Percentiles rank a stretch among this genome's conserved stretches.
These are phyloP conservation scores for Apiotrichum gracile DNA, from an alignment of 1,284 basidiomycete species.

Conservation along the genomic window DNA sequence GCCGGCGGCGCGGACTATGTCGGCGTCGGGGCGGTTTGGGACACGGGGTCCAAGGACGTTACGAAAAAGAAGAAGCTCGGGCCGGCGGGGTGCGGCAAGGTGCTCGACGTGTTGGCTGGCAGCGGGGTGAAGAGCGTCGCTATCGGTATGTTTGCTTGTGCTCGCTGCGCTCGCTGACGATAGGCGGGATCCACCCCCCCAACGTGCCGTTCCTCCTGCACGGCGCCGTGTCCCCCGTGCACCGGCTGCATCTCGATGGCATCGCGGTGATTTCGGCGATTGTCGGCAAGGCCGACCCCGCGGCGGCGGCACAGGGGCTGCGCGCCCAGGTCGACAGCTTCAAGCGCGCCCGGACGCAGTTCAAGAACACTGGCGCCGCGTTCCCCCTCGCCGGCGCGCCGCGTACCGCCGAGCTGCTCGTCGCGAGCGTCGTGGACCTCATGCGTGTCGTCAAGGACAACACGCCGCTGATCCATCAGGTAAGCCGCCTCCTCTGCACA, in stretches of 20 bases:
- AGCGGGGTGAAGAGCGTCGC: slow-evolving; percentile 65
- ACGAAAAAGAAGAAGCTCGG: slow-evolving; percentile 55
- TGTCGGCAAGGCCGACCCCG: slow-evolving; percentile 62
- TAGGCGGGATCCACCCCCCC: slow-evolving; percentile 73
- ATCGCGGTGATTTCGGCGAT: slow-evolving; percentile 90
- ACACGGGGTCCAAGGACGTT: slow-evolving; percentile 65
- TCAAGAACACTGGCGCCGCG: slow-evolving; percentile 10
- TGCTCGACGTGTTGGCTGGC: slow-evolving; percentile 61
- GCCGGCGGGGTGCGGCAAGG: slow-evolving; percentile 59
- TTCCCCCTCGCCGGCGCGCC: neutral
- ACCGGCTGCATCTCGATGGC: slow-evolving; percentile 61
- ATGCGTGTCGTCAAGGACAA: slow-evolving; percentile 53
- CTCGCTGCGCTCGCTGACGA: neutral
- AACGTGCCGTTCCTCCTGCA: slow-evolving; percentile 69
- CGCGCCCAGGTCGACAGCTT: slow-evolving; percentile 39
- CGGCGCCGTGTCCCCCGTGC: slow-evolving; percentile 58
- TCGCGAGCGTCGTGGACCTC: slow-evolving; percentile 49
- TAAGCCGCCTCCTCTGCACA: slow-evolving; percentile 32
- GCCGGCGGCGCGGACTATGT: slow-evolving; percentile 70
- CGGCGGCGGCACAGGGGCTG: slow-evolving; percentile 52
- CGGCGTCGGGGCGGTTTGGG: slow-evolving; percentile 75
- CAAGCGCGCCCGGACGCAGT: slow-evolving; percentile 24
- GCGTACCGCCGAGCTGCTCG: slow-evolving; percentile 33
- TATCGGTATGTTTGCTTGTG: slow-evolving; percentile 58
- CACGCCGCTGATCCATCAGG: slow-evolving; percentile 75